Evolutionary conservation across 78 protist species (phyloP), one percentile per base, ranked within the genome.

Genomic region (Dictyostelium firmibasis): DNA sequence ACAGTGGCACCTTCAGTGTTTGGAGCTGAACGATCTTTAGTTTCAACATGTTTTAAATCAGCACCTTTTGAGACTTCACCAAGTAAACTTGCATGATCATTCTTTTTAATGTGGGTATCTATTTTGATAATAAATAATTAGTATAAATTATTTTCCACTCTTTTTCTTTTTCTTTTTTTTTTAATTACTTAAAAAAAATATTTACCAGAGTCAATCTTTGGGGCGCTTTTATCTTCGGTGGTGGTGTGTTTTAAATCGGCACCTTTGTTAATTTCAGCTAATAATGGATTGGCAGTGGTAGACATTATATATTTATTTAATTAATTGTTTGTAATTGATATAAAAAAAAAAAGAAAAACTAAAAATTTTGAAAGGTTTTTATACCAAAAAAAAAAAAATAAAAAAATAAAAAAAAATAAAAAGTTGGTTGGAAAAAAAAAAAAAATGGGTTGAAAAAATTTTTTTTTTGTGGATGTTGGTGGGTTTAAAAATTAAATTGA

Each of bases 21-120:
- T 83, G 88, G 88, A 10, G 78, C 88, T 35, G 88, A 83, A 4
- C 16, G 7, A 29, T 84, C 91, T 1, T 20, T 5, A 11, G 91
- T 84, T 23, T 69, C 91, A 13, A 25, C 41, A 13, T 84, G 77
- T n/a, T 11, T 8, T 16, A 62, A 31, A 10, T 0, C 13, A 60
- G 91, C 67, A 83, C 91, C 91, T 44, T 62, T 69, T 44, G 41
- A 60, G 78, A 84, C 74, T 25, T 84, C 91, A 43, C 67, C 20
- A 1, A 84, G 36, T 38, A 84, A 36, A 16, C 27, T 20, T 2
- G 67, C 38, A 23, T 44, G 77, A 2, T 62, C 14, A 44, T 69
- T 84, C 29, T 31, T 27, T 44, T 84, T 84, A 41, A 84, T 69
- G 8, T 38, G 43, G 18, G 43, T 67, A 33, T 81, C 86, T 50